These are phyloP conservation scores for Nepenthes mirabilis DNA, from an alignment of 148 eudicot genomes.

Conservation along the genomic window DNA sequence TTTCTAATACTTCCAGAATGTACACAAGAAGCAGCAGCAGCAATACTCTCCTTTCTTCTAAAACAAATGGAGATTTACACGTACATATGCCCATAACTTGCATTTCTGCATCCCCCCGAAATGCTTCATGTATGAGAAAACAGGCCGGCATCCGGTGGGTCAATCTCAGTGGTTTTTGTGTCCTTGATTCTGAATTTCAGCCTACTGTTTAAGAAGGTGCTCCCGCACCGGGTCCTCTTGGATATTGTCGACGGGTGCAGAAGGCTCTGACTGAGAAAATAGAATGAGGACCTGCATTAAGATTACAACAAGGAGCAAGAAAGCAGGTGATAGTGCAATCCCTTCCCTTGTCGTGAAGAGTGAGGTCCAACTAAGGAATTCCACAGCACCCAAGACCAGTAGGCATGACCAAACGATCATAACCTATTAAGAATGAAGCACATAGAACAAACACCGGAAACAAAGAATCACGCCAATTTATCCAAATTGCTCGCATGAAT, in stretches of 20 bases:
- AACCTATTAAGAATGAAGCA: conserved; percentile 33
- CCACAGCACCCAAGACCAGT: conserved; percentile 17
- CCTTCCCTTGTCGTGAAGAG: conserved; percentile 39
- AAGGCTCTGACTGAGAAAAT: conserved; percentile 44
- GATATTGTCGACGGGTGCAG: conserved; percentile 18
- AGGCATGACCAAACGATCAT: conserved; percentile 45
- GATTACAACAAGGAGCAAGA: conserved; percentile 28
- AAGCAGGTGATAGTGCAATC: conserved; percentile 15
- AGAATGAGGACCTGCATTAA: conserved; percentile 54
- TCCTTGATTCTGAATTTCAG: no score
- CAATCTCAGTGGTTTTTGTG: no score
- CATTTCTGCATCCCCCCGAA: no score
- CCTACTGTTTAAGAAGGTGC: conserved; percentile 18
- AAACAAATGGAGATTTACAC: no score
- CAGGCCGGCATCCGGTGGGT: no score
- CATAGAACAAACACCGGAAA: background rate
- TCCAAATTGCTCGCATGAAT: background rate
- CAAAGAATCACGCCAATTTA: background rate
- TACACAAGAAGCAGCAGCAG: no score
- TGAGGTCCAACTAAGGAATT: conserved; percentile 28
- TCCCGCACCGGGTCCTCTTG: conserved; percentile 30
- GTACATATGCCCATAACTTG: no score
- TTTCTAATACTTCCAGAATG: no score
- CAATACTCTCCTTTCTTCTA: background rate
- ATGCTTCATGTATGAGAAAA: no score